Conservation (phyloP, 2,329 filamentous ascomycete species). For the Coniochaeta pulveracea region DNA sequence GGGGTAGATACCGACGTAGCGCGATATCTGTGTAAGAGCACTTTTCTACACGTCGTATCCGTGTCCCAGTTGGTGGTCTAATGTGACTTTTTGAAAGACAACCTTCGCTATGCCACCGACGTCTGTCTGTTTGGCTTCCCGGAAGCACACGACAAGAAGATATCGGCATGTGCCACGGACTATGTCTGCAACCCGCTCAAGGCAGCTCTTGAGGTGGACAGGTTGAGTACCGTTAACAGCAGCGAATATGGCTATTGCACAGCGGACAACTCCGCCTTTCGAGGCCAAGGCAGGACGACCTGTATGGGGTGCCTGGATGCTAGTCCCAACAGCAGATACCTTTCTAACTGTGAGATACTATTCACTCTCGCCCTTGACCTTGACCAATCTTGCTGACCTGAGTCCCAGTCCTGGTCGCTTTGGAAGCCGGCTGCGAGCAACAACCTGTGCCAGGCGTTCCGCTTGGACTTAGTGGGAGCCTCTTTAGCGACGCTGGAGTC, state of each 20-base stretch:
- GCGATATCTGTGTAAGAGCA: constrained; percentile 3
- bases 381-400: background rate
- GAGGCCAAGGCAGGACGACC: constrained; percentile 1
- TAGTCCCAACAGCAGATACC: constrained; percentile 2
- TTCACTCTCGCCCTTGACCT: too few species aligned
- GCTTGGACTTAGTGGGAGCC: background rate
- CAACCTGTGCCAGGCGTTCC: background rate
- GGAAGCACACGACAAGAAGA: background rate
- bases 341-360: constrained; percentile 2
- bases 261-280: constrained; percentile 1
- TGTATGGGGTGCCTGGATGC: constrained; percentile 1
- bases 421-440: constrained; percentile 1
- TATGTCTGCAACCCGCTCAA: constrained; percentile 2
- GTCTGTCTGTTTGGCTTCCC: constrained; percentile 2
- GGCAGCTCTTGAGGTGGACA: background rate
- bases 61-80: too few species aligned
- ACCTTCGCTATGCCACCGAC: constrained; percentile 1
- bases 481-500: background rate
- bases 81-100: too few species aligned
- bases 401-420: background rate
- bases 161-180: background rate
- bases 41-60: too few species aligned
- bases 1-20: background rate
- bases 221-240: background rate
- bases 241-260: constrained; percentile 1